Conservation (phyloP, 2,329 filamentous ascomycete species). For the Drechslera avenae region DNA sequence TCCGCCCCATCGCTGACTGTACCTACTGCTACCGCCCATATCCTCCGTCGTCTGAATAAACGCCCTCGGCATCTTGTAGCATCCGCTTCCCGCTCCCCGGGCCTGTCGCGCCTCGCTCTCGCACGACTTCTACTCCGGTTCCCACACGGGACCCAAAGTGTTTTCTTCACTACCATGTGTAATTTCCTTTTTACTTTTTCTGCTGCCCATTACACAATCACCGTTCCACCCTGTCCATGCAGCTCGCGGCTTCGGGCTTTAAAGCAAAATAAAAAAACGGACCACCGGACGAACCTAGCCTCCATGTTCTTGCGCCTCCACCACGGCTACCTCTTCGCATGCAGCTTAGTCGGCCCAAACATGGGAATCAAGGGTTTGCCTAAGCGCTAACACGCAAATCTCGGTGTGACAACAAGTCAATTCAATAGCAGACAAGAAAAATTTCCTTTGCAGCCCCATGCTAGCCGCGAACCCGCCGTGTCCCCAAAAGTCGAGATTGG, state of each 20-base stretch:
- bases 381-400: background rate
- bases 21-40: background rate
- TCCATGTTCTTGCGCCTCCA: slow-evolving; percentile 1
- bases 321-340: background rate
- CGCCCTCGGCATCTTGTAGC: slow-evolving; percentile 30
- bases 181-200: slow-evolving; percentile 26
- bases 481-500: background rate
- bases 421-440: slow-evolving; percentile 4
- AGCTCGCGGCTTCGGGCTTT: slow-evolving; percentile 11
- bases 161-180: slow-evolving; percentile 2
- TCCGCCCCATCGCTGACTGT: slow-evolving; percentile 14
- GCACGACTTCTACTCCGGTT: background rate
- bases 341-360: background rate
- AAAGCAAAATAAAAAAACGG: background rate
- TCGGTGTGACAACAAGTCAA: background rate
- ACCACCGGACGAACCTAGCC: slow-evolving; percentile 15
- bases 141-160: background rate
- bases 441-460: background rate
- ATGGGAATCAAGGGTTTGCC: too few relatives aligned
- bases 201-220: slow-evolving; percentile 5
- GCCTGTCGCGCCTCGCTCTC: background rate
- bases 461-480: background rate
- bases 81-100: slow-evolving; percentile 17
- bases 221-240: background rate
- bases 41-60: slow-evolving; percentile 19